These are phyloP conservation scores for Penicillium sp. DNA, from an alignment of 2,329 filamentous ascomycete species.

Conservation along the genomic window DNA sequence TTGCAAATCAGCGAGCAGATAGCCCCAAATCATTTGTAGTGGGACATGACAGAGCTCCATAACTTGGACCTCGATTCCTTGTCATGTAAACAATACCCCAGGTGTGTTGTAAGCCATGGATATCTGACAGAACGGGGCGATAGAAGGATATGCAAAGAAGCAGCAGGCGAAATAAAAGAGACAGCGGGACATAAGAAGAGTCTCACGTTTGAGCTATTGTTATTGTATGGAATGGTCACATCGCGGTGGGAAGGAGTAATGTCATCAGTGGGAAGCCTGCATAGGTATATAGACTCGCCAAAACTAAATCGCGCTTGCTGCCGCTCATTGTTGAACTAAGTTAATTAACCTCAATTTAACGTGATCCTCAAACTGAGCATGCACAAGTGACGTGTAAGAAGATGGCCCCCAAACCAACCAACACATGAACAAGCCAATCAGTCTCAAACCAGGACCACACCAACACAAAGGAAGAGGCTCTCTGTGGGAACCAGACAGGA, in stretches of 20 bases:
- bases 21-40: too few relatives aligned
- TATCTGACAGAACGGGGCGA: too few relatives aligned
- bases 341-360: slow-evolving; percentile 7
- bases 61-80: too few relatives aligned
- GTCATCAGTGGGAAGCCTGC: not conserved
- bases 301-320: slow-evolving; percentile 3
- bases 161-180: too few relatives aligned
- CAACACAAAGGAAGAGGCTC: not conserved
- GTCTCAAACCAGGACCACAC: not conserved
- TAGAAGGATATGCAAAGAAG: too few relatives aligned
- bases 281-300: not conserved
- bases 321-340: not conserved
- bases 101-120: too few relatives aligned
- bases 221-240: not conserved
- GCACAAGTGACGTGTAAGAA: slow-evolving; percentile 1
- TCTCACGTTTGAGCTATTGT: too few relatives aligned
- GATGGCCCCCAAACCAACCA: not conserved
- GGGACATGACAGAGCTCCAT: too few relatives aligned
- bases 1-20: too few relatives aligned
- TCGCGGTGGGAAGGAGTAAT: too few relatives aligned
- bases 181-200: too few relatives aligned
- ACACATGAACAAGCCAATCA: not conserved
- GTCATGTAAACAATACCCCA: too few relatives aligned
- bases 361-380: not conserved
- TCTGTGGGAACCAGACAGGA: not conserved